Conservation (phyloP, 1,284 basidiomycete genomes). For the Ganoderma boninense region DNA sequence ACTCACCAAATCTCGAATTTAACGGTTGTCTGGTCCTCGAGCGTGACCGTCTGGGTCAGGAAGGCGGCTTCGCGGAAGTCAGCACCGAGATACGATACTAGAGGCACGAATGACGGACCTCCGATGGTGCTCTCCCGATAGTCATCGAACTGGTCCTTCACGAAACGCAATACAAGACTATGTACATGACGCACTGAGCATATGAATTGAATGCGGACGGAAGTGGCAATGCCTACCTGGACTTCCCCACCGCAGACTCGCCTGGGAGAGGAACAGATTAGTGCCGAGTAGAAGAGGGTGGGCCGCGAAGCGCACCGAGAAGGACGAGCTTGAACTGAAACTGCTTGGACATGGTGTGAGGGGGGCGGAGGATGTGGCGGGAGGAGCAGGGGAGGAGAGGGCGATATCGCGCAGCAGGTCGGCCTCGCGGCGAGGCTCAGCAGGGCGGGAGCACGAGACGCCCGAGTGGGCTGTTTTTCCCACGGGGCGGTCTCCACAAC, state of each 20-base stretch:
- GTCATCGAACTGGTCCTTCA: slow-evolving; percentile 98
- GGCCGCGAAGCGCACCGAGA: slow-evolving; percentile 66
- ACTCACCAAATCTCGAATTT: slow-evolving; percentile 98
- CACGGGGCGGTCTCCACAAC: slow-evolving; percentile 29
- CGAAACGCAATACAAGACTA: slow-evolving; percentile 93
- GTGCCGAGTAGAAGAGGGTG: not conserved
- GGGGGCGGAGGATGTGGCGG: slow-evolving; percentile 36
- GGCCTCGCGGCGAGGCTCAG: slow-evolving; percentile 17
- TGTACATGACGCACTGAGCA: slow-evolving; percentile 21
- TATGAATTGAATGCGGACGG: slow-evolving; percentile 16
- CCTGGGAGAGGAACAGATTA: slow-evolving; percentile 54
- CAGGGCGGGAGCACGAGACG: slow-evolving; percentile 21
- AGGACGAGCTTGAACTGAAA: slow-evolving; percentile 93
- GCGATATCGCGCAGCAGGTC: slow-evolving; percentile 36
- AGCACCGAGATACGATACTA: slow-evolving; percentile 19
- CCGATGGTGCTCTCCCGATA: slow-evolving; percentile 93
- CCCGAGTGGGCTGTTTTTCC: slow-evolving; percentile 24
- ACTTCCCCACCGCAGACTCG: slow-evolving; percentile 98
- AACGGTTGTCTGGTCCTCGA: slow-evolving; percentile 90
- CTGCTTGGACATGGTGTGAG: slow-evolving; percentile 78
- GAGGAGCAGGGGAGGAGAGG: slow-evolving; percentile 26
- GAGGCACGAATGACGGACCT: slow-evolving; percentile 52
- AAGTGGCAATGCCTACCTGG: slow-evolving; percentile 62
- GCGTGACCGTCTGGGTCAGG: slow-evolving; percentile 92
- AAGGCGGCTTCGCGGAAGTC: slow-evolving; percentile 81